Base-by-base conservation (phyloP, 345 rosid species). In the Crucihimalaya himalaica region DNA sequence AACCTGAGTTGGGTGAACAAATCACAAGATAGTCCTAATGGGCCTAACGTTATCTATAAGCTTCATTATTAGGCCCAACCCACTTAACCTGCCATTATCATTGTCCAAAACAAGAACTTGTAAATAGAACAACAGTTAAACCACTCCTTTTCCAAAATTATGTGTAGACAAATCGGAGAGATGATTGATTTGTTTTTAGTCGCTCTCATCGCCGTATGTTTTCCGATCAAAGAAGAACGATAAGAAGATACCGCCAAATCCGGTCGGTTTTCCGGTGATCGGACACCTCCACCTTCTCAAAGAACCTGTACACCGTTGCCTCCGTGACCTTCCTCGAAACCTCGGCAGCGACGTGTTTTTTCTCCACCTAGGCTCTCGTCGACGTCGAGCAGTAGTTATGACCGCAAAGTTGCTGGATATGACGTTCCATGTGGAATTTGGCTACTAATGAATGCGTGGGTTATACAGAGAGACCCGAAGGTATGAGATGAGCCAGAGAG, bases 381-480 rank as follows among this genome's bases (percentile, higher is more conserved):
- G 39, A 3, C 79, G 80, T 4, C 71, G 39, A 3, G 70, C 78
- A 8, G 52, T 83, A 4, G 11, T 85, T 18, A 77, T 81, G 1
- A 84, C 27, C 79, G 86, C 15, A 70, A 34, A 3, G 29, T 82
- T 5, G 82, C 66, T 0, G 84, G 85, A 0, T 87, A 70, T 23
- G 25, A 81, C 2, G 68, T 85, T 13, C 81, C 86, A 20, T 58
- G 72, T 12, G 77, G 39, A 39, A 81, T 84, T 12, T 80, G 80
- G 2, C n/a, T 89, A 13, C 8, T 87, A 13, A 65, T 79, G 0
- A 85, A 84, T 20, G 84, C 72, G 0, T 88, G 89, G 89, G 76
- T 81, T 10, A 83, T 84, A 2, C 86, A 82, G 0, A 66, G 89
- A 64, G 86, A 86, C 8, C 84, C 84, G 0, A 43, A 11, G 0